A percentile compares a stretch with the other conserved stretches of the same genome.
phyloP scores from a whole-genome alignment of 768 basidiomycete genomes.

The Exsudoporus frostii region DNA sequence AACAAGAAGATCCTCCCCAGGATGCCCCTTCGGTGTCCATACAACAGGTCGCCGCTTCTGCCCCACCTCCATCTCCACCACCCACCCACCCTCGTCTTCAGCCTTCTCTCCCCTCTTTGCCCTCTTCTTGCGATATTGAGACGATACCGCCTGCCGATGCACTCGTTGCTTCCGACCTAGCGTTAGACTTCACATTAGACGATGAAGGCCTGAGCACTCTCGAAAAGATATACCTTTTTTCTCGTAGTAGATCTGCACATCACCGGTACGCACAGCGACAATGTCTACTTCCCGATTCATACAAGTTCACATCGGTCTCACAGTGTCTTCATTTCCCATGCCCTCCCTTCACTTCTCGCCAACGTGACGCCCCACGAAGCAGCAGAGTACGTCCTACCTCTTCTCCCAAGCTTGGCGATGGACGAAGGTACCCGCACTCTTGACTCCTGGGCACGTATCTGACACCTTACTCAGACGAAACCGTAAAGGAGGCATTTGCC shows the following conservation, averaged over 20 bases:
- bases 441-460: constrained; percentile 3
- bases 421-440: constrained; percentile 62
- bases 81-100: constrained; percentile 20
- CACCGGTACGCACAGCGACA: constrained; percentile 40
- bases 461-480: constrained; percentile 56
- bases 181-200: constrained; percentile 50
- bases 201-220: constrained; percentile 81
- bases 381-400: constrained; percentile 88
- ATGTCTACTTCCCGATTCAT: background rate
- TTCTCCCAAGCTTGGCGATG: constrained; percentile 80
- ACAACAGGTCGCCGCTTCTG: constrained; percentile 17
- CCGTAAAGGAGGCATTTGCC: constrained; percentile 84
- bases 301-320: constrained; percentile 29
- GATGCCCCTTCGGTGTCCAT: constrained; percentile 19
- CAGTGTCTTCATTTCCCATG: constrained; percentile 80
- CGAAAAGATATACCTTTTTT: constrained; percentile 90
- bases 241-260: constrained; percentile 67
- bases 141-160: constrained; percentile 26
- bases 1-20: constrained; percentile 36
- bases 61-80: constrained; percentile 24
- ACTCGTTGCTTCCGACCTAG: constrained; percentile 28
- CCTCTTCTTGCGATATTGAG: constrained; percentile 28
- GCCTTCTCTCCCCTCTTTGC: constrained; percentile 21
- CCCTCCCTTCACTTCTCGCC: constrained; percentile 73
- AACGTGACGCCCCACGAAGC: constrained; percentile 83